phyloP scores from a whole-genome alignment of 768 basidiomycete genomes.

The Leccinum fibrillosum region DNA sequence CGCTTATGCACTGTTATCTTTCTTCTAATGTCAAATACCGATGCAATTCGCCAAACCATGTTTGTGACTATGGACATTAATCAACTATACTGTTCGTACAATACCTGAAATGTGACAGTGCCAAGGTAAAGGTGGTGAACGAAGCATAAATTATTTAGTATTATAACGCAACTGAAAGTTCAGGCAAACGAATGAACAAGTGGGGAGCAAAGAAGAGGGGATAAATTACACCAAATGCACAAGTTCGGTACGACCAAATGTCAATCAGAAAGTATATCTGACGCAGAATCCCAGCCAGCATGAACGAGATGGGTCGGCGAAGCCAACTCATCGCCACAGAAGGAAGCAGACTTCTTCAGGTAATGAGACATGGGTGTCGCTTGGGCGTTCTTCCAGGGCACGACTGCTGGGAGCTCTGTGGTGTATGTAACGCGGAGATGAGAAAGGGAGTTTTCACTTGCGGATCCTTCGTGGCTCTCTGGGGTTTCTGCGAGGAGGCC shows the following conservation, averaged over 20 bases:
- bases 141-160: slow-evolving; percentile 29
- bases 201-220: neutral
- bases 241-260: slow-evolving; percentile 9
- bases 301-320: slow-evolving; percentile 50
- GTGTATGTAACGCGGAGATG: slow-evolving; percentile 37
- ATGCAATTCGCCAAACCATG: slow-evolving; percentile 12
- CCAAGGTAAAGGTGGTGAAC: slow-evolving; percentile 10
- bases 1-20: slow-evolving; percentile 20
- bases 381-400: slow-evolving; percentile 33
- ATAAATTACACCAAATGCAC: slow-evolving; percentile 25
- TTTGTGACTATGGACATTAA: slow-evolving; percentile 31
- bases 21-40: slow-evolving; percentile 13
- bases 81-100: slow-evolving; percentile 27
- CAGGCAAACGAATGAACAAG: slow-evolving; percentile 18
- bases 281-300: slow-evolving; percentile 57
- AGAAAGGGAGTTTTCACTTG: slow-evolving; percentile 32
- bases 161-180: slow-evolving; percentile 17
- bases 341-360: slow-evolving; percentile 39
- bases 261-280: slow-evolving; percentile 38
- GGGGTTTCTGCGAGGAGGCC: slow-evolving; percentile 32
- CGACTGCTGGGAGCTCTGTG: slow-evolving; percentile 31
- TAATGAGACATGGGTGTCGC: slow-evolving; percentile 36
- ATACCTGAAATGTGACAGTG: slow-evolving; percentile 16
- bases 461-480: slow-evolving; percentile 27
- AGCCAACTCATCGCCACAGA: slow-evolving; percentile 35